A percentile compares a stretch with the other conserved stretches of the same genome.
Conservation (phyloP, 106 monocot genomes). For the Dactylorhiza incarnata region DNA sequence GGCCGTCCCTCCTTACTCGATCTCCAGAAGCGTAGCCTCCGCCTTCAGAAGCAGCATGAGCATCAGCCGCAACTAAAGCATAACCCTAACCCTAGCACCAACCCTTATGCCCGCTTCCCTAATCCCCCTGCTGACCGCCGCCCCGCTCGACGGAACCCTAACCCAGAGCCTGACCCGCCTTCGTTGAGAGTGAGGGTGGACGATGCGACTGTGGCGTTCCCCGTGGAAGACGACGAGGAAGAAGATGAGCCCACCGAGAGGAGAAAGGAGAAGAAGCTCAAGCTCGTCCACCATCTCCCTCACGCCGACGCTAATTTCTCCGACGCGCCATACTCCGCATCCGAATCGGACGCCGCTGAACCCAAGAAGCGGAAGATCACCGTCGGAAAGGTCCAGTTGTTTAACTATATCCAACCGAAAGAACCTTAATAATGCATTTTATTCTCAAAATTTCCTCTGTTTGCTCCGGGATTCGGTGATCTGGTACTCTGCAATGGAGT, state of each 20-base stretch:
- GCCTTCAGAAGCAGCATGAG: constrained; percentile 56
- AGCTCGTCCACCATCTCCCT: constrained; percentile 44
- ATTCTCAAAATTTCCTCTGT: not conserved
- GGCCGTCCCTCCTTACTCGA: constrained; percentile 92
- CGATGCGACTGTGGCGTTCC: constrained; percentile 8
- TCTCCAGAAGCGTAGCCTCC: constrained; percentile 83
- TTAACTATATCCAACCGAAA: not conserved
- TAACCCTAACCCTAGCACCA: constrained; percentile 33
- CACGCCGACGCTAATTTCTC: constrained; percentile 6
- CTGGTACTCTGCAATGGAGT: not conserved
- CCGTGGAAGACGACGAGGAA: constrained; percentile 38
- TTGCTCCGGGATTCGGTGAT: not conserved
- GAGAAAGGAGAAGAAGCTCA: constrained; percentile 84
- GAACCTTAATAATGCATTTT: not conserved
- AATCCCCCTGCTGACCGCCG: constrained; percentile 17
- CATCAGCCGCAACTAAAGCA: constrained; percentile 6
- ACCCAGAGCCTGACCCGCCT: constrained; percentile 9
- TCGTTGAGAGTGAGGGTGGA: not conserved
- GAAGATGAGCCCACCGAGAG: constrained; percentile 14
- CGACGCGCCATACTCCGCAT: constrained; percentile 18
- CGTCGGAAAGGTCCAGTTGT: constrained; percentile 11
- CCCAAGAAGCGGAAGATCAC: constrained; percentile 35
- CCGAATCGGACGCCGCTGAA: constrained; percentile 30
- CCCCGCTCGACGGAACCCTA: constrained; percentile 31
- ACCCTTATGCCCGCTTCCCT: constrained; percentile 26